Conservation (phyloP, 2,329 filamentous ascomycete species). For the Botryotinia globosa region DNA sequence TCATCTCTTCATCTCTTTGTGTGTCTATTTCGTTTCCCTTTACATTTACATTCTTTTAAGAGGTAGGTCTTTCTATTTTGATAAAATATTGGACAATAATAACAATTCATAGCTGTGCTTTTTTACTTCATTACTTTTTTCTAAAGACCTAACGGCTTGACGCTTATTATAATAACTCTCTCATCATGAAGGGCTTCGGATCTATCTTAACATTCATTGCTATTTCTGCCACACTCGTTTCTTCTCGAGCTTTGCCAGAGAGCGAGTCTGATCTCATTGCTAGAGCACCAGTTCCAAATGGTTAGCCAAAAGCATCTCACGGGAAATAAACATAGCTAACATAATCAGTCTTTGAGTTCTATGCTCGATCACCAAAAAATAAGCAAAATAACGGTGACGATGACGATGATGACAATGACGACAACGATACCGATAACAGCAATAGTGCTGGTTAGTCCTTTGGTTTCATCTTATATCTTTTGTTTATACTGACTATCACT, state of each 20-base stretch:
- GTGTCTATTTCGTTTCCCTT: background rate
- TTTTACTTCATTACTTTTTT: conserved; percentile 29
- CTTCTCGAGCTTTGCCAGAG: conserved; percentile 34
- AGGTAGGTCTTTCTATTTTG: conserved; percentile 26
- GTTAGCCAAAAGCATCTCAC: conserved; percentile 11
- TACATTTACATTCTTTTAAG: conserved; percentile 26
- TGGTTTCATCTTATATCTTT: background rate
- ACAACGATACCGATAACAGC: background rate
- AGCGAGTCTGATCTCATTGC: conserved; percentile 25
- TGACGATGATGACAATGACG: background rate
- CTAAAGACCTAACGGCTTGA: conserved; percentile 30
- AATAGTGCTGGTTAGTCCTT: background rate
- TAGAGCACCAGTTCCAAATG: conserved; percentile 27
- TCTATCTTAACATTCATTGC: conserved; percentile 42
- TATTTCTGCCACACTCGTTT: conserved; percentile 39
- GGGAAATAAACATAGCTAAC: conserved; percentile 7
- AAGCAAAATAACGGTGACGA: background rate
- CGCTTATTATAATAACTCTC: conserved; percentile 22
- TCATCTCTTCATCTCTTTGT: conserved; percentile 25
- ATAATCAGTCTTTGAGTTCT: conserved; percentile 25
- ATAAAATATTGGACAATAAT: conserved; percentile 19
- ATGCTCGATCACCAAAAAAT: conserved; percentile 29
- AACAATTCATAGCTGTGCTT: conserved; percentile 35
- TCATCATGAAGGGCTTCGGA: conserved; percentile 44
- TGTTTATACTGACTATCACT: background rate